Evolutionary conservation across 805 yeast species (phyloP).

Genomic region (Cyberlindnera euphorbiae): DNA sequence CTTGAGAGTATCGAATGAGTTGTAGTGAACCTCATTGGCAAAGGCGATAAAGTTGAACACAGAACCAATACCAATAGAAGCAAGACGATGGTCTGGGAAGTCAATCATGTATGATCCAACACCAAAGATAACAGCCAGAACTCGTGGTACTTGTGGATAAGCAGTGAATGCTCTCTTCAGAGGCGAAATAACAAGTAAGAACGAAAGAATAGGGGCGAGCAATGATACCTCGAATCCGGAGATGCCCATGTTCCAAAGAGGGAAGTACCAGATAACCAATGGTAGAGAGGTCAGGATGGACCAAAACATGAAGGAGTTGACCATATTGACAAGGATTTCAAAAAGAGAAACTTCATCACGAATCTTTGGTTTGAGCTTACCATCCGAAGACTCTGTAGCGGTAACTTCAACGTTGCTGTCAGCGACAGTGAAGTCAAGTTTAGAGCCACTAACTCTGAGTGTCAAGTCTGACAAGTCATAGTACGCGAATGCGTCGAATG

Average conservation of each 20-base stretch:
- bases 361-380: slow-evolving; percentile 17
- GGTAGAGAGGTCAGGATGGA: slow-evolving; percentile 75
- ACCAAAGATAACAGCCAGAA: slow-evolving; percentile 56
- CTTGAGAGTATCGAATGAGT: slow-evolving; percentile 19
- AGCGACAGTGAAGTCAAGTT: slow-evolving; percentile 18
- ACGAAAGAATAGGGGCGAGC: slow-evolving; percentile 52
- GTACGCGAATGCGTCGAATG: slow-evolving; percentile 77
- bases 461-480: slow-evolving; percentile 64
- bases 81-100: slow-evolving; percentile 66
- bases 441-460: slow-evolving; percentile 30
- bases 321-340: slow-evolving; percentile 39
- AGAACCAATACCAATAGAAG: slow-evolving; percentile 61
- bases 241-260: slow-evolving; percentile 96
- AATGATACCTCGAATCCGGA: slow-evolving; percentile 87
- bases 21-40: slow-evolving; percentile 29
- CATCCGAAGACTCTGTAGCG: neutral
- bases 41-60: slow-evolving; percentile 58
- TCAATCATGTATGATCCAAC: slow-evolving; percentile 69
- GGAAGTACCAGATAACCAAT: slow-evolving; percentile 93
- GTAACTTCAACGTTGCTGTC: slow-evolving; percentile 4
- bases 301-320: slow-evolving; percentile 82
- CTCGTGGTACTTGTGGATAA: slow-evolving; percentile 51
- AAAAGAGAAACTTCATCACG: slow-evolving; percentile 26
- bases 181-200: slow-evolving; percentile 46
- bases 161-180: slow-evolving; percentile 34